phyloP scores from a whole-genome alignment of 805 yeast species.

The Ogataea haglerorum region DNA sequence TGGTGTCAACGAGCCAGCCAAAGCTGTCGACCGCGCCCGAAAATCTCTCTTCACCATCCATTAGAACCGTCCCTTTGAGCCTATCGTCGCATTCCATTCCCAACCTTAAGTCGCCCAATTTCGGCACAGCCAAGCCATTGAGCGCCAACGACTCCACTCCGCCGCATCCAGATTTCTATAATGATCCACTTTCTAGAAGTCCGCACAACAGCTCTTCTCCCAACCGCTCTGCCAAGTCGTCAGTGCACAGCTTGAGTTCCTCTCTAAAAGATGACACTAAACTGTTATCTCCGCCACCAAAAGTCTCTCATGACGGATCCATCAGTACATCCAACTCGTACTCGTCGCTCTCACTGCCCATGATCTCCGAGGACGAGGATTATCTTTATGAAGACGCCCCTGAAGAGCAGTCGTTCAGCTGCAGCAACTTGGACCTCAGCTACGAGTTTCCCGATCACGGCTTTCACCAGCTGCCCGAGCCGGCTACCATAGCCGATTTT shows the following conservation, averaged over 20 bases:
- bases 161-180: slow-evolving; percentile 10
- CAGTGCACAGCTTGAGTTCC: slow-evolving; percentile 9
- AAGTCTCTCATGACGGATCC: slow-evolving; percentile 1
- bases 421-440: slow-evolving; percentile 3
- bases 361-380: slow-evolving; percentile 22
- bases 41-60: not conserved
- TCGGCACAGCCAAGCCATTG: slow-evolving; percentile 1
- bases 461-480: slow-evolving; percentile 1
- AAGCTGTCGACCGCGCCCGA: not conserved
- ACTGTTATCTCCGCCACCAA: slow-evolving; percentile 11
- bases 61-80: not conserved
- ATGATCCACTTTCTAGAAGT: slow-evolving; percentile 12
- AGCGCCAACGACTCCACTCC: slow-evolving; percentile 1
- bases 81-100: slow-evolving; percentile 9
- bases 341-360: slow-evolving; percentile 20
- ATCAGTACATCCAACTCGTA: slow-evolving; percentile 14
- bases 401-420: not conserved
- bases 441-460: slow-evolving; percentile 3
- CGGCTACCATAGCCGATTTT: not conserved
- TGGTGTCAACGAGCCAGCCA: slow-evolving; percentile 20
- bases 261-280: slow-evolving; percentile 8
- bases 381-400: not conserved
- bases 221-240: slow-evolving; percentile 5
- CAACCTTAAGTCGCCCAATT: slow-evolving; percentile 11
- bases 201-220: slow-evolving; percentile 12